A percentile compares a stretch with the other conserved stretches of the same genome.
These are phyloP conservation scores for Halophytophthora batemanensis DNA, from an alignment of 352 stramenopile species.

Conservation along the genomic window DNA sequence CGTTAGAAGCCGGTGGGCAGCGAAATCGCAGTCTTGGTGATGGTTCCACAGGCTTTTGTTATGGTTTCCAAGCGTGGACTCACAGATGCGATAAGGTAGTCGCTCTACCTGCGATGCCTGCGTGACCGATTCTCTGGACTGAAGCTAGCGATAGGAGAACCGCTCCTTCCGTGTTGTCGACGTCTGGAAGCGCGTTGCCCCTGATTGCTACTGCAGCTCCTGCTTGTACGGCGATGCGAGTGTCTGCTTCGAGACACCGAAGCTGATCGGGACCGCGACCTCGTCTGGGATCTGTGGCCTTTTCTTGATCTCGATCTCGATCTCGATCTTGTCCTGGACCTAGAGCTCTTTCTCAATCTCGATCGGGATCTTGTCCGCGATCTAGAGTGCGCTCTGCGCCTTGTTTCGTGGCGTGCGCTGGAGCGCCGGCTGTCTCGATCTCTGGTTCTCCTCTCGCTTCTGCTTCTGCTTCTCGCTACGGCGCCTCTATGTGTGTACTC, in stretches of 20 bases:
- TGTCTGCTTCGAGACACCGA: slow-evolving; percentile 1
- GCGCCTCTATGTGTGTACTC: slow-evolving; percentile 3
- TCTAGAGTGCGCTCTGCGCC: no score
- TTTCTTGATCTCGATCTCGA: no score
- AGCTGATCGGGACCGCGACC: slow-evolving; percentile 8
- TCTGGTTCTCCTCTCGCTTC: slow-evolving; percentile 3
- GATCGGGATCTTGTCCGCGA: no score
- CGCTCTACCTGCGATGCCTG: background rate
- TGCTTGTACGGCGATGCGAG: slow-evolving; percentile 2
- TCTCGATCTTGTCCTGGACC: no score
- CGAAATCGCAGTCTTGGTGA: background rate
- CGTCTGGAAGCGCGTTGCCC: slow-evolving; percentile 6
- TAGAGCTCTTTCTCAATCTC: no score
- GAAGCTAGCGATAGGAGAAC: slow-evolving; percentile 9
- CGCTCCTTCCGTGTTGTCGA: slow-evolving; percentile 4
- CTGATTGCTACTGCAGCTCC: slow-evolving; percentile 20
- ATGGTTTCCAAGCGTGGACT: no score
- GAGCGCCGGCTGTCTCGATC: background rate
- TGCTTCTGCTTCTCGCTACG: slow-evolving; percentile 11
- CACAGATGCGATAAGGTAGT: slow-evolving; percentile 1
- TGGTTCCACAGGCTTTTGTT: no score
- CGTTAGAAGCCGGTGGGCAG: background rate
- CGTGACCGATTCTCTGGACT: background rate
- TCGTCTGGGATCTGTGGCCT: no score
- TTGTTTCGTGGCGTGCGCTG: background rate